Percentiles rank a stretch among this genome's conserved stretches.
phyloP scores from a whole-genome alignment of 495 filamentous ascomycete genomes.

The Bacidia gigantensis region DNA sequence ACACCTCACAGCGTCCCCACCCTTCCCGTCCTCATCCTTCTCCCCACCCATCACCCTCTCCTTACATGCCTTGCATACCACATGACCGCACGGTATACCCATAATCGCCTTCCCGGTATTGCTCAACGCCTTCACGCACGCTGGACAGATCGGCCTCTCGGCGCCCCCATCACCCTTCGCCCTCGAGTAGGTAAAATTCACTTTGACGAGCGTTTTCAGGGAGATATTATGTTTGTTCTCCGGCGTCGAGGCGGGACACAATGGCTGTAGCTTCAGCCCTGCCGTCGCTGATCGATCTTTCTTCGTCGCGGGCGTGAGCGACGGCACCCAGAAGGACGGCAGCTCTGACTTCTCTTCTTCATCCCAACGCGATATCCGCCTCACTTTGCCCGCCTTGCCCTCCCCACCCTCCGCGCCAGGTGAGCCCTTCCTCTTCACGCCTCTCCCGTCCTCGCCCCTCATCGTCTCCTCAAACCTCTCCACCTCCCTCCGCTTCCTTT shows the following conservation, averaged over 20 bases:
- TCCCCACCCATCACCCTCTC: conserved; percentile 69
- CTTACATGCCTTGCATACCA: conserved; percentile 79
- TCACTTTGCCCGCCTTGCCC: conserved; percentile 56
- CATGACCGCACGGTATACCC: conserved; percentile 87
- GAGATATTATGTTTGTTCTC: conserved; percentile 62
- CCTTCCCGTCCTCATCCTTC: conserved; percentile 43
- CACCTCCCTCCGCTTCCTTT: conserved; percentile 43
- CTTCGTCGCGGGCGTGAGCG: conserved; percentile 57
- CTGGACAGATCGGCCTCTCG: conserved; percentile 59
- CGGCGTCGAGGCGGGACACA: conserved; percentile 66
- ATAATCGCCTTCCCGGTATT: conserved; percentile 79
- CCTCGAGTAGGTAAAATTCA: conserved; percentile 60
- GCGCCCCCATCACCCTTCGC: conserved; percentile 33
- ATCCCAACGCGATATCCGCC: conserved; percentile 45
- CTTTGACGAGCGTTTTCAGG: conserved; percentile 64
- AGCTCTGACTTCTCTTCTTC: conserved; percentile 58
- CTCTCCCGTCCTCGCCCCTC: conserved; percentile 31
- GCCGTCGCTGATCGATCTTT: conserved; percentile 37
- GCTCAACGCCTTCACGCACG: conserved; percentile 70
- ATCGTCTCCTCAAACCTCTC: conserved; percentile 17
- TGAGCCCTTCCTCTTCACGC: conserved; percentile 57
- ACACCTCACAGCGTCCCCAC: conserved; percentile 41
- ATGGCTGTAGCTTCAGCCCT: conserved; percentile 53
- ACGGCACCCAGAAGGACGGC: conserved; percentile 90
- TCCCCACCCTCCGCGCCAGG: conserved; percentile 69